phyloP scores from a whole-genome alignment of 352 stramenopile species.

The Phytophthora cryptogea region DNA sequence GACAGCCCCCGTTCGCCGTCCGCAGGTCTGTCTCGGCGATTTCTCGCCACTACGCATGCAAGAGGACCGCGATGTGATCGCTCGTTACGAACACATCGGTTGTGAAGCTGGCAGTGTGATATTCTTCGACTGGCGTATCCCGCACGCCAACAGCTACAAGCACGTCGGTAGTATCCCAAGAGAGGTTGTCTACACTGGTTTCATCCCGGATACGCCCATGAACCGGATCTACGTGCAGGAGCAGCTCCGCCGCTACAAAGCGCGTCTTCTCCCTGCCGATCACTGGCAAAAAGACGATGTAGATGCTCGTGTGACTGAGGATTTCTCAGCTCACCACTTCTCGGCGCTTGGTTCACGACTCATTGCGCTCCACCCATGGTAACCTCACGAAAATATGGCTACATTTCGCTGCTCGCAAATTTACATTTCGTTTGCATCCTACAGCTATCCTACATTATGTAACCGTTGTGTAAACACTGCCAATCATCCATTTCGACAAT shows the following conservation, averaged over 20 bases:
- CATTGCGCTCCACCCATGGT: constrained; percentile 71
- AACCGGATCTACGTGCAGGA: constrained; percentile 77
- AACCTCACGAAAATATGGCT: constrained; percentile 18
- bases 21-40: constrained; percentile 85
- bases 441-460: constrained; percentile 20
- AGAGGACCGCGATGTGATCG: constrained; percentile 79
- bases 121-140: constrained; percentile 89
- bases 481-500: constrained; percentile 31
- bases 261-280: constrained; percentile 63
- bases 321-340: constrained; percentile 72
- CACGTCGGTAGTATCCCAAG: constrained; percentile 62
- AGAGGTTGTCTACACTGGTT: constrained; percentile 87
- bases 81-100: constrained; percentile 68
- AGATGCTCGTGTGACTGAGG: constrained; percentile 56
- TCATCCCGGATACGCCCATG: constrained; percentile 71
- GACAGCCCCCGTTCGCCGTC: constrained; percentile 31
- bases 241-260: constrained; percentile 73
- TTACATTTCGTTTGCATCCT: constrained; percentile 2
- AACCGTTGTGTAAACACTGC: constrained; percentile 14
- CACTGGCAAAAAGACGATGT: constrained; percentile 81
- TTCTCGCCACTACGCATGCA: constrained; percentile 88
- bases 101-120: constrained; percentile 77
- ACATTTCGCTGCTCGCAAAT: constrained; percentile 20
- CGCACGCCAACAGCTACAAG: constrained; percentile 88
- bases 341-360: constrained; percentile 62